A percentile compares a stretch with the other conserved stretches of the same genome.
Conservation (phyloP, 306 rosid genomes). For the Lathyrus oleraceus region DNA sequence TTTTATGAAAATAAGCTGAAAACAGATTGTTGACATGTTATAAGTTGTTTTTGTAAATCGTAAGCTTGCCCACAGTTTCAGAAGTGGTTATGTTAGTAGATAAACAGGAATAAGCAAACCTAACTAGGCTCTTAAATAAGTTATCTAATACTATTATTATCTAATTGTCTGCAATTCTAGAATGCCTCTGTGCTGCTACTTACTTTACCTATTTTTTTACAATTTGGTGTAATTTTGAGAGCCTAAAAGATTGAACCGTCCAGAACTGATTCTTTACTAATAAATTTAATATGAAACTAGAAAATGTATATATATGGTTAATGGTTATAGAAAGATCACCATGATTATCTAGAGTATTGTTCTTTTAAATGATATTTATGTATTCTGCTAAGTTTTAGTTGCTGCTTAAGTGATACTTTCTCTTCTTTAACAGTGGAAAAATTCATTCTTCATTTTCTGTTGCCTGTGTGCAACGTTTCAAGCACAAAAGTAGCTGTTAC, state of each 20-base stretch:
- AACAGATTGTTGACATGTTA: neutral
- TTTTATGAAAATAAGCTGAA: neutral
- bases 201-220: neutral
- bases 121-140: neutral
- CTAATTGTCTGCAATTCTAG: neutral
- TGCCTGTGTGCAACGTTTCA: slow-evolving; percentile 28
- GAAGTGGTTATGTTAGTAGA: neutral
- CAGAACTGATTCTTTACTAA: neutral
- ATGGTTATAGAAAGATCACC: neutral
- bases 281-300: neutral
- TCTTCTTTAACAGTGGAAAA: slow-evolving; percentile 45
- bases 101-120: neutral
- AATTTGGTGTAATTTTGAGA: neutral
- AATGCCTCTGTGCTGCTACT: neutral
- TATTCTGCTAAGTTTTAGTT: slow-evolving; percentile 14
- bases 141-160: neutral
- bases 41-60: neutral
- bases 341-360: slow-evolving; percentile 12
- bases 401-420: slow-evolving; percentile 18
- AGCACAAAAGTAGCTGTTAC: slow-evolving; percentile 31
- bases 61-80: neutral
- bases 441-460: slow-evolving; percentile 42
- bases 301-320: slow-evolving; percentile 3
- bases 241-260: neutral
- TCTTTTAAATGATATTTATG: slow-evolving; percentile 18